Conservation (phyloP, 2,329 filamentous ascomycete species). For the Cordyceps militaris region DNA sequence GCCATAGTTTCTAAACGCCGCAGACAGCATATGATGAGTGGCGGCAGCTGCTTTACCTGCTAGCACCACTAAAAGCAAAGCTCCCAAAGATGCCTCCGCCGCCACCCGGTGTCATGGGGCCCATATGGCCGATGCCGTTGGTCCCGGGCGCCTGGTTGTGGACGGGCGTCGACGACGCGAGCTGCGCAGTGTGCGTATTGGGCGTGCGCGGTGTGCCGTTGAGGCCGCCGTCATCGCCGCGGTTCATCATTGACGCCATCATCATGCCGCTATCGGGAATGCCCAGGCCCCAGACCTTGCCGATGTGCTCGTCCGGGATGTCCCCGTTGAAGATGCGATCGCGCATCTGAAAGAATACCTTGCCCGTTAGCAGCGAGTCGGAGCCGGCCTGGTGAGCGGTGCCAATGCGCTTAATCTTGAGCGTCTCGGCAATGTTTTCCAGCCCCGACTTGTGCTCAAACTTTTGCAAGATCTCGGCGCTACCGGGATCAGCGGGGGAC, state of each 20-base stretch:
- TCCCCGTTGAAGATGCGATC: constrained; percentile 80
- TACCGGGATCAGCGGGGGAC: constrained; percentile 56
- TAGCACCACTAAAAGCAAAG: constrained; percentile 50
- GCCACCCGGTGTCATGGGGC: constrained; percentile 71
- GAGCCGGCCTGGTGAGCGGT: constrained; percentile 88
- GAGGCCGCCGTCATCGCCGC: constrained; percentile 26
- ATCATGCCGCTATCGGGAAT: constrained; percentile 53
- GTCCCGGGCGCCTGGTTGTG: constrained; percentile 42
- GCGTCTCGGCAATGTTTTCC: constrained; percentile 86
- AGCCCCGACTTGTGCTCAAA: constrained; percentile 87
- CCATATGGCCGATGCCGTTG: constrained; percentile 51
- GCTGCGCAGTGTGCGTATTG: constrained; percentile 53
- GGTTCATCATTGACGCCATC: constrained; percentile 28
- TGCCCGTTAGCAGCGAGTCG: constrained; percentile 86
- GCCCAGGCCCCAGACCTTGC: constrained; percentile 90
- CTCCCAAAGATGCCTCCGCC: constrained; percentile 68
- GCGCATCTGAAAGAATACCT: constrained; percentile 89
- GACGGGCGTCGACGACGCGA: constrained; percentile 42
- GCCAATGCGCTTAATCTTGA: constrained; percentile 84
- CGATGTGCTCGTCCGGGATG: constrained; percentile 73
- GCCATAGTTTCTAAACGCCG: not conserved
- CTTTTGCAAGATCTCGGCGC: constrained; percentile 69
- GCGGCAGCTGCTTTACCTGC: constrained; percentile 22
- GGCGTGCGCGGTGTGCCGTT: constrained; percentile 55
- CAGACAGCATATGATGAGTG: not conserved